A percentile compares a stretch with the other conserved stretches of the same genome.
phyloP scores from a whole-genome alignment of 352 stramenopile species.

The Phytophthora melonis region DNA sequence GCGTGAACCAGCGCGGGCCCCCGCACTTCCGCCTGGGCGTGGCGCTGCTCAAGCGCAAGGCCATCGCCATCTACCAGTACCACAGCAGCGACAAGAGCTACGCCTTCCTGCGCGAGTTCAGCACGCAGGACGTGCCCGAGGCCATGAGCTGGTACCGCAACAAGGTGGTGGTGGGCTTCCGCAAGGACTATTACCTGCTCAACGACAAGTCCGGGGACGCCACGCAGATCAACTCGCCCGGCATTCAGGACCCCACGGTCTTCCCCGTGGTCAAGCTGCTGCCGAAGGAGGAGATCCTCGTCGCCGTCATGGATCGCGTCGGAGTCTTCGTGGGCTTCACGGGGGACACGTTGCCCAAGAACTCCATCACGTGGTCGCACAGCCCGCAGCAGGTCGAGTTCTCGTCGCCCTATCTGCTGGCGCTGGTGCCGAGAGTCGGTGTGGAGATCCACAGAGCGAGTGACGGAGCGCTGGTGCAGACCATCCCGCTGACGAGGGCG shows the following conservation, averaged over 20 bases:
- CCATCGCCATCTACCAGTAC: slow-evolving; percentile 87
- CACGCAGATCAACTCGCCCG: slow-evolving; percentile 73
- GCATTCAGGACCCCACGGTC: slow-evolving; percentile 72
- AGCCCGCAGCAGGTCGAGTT: slow-evolving; percentile 79
- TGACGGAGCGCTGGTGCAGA: slow-evolving; percentile 84
- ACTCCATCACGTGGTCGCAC: slow-evolving; percentile 87
- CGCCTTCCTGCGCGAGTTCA: slow-evolving; percentile 80
- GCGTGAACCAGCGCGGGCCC: slow-evolving; percentile 86
- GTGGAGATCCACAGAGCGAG: slow-evolving; percentile 84
- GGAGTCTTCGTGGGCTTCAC: slow-evolving; percentile 85
- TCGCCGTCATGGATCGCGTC: slow-evolving; percentile 86
- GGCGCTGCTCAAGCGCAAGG: slow-evolving; percentile 68
- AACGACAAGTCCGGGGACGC: slow-evolving; percentile 87
- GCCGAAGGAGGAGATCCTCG: slow-evolving; percentile 86
- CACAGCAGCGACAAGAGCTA: slow-evolving; percentile 84
- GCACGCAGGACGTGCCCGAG: slow-evolving; percentile 77
- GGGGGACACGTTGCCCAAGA: slow-evolving; percentile 81
- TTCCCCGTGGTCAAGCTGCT: slow-evolving; percentile 83
- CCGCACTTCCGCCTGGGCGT: slow-evolving; percentile 86
- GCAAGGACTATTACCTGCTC: slow-evolving; percentile 81
- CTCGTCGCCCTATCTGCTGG: slow-evolving; percentile 82
- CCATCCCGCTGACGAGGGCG: slow-evolving; percentile 65
- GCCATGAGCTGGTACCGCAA: slow-evolving; percentile 90
- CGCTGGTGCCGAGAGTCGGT: slow-evolving; percentile 76
- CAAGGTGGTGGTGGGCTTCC: slow-evolving; percentile 85